These are phyloP conservation scores for Friedmanniomyces endolithicus DNA, from an alignment of 495 filamentous ascomycete species.

Conservation along the genomic window DNA sequence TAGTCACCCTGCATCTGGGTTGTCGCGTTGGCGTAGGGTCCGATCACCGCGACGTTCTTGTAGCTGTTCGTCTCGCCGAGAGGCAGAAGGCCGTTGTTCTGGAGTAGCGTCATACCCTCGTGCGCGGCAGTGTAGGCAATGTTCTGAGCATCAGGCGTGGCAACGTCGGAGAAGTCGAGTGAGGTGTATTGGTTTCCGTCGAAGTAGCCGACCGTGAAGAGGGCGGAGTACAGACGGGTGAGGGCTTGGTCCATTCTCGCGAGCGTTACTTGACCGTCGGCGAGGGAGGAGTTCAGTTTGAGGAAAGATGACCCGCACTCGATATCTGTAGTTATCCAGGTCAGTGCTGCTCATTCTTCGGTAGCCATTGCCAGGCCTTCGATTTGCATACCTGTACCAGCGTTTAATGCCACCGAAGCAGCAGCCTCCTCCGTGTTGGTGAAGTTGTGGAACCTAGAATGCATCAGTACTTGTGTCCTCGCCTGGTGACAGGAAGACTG, in stretches of 20 bases:
- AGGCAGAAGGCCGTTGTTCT: conserved; percentile 44
- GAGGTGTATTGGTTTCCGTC: conserved; percentile 26
- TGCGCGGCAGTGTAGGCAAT: conserved; percentile 43
- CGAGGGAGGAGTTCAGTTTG: conserved; percentile 37
- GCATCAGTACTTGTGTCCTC: too few species aligned
- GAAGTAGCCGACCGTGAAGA: conserved; percentile 48
- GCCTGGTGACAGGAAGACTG: too few species aligned
- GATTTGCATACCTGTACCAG: conserved; percentile 33
- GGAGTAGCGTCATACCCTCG: conserved; percentile 43
- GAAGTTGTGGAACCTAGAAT: conserved; percentile 1
- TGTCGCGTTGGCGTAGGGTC: conserved; percentile 43
- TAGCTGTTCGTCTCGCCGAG: conserved; percentile 24
- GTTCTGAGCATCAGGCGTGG: conserved; percentile 34
- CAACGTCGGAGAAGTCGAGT: conserved; percentile 33
- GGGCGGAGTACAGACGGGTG: conserved; percentile 42
- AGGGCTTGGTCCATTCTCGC: conserved; percentile 28
- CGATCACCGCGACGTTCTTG: conserved; percentile 40
- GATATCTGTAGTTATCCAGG: conserved; percentile 31
- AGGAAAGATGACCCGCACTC: conserved; percentile 49
- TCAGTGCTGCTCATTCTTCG: conserved; percentile 25
- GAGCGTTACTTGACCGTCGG: conserved; percentile 6
- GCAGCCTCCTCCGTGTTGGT: conserved; percentile 7
- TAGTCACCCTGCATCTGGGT: conserved; percentile 47
- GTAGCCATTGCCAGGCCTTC: too few species aligned
- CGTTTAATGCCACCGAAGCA: conserved; percentile 8